Base-by-base conservation (phyloP, 176 grass and related monocot species). In the Avena eriantha region DNA sequence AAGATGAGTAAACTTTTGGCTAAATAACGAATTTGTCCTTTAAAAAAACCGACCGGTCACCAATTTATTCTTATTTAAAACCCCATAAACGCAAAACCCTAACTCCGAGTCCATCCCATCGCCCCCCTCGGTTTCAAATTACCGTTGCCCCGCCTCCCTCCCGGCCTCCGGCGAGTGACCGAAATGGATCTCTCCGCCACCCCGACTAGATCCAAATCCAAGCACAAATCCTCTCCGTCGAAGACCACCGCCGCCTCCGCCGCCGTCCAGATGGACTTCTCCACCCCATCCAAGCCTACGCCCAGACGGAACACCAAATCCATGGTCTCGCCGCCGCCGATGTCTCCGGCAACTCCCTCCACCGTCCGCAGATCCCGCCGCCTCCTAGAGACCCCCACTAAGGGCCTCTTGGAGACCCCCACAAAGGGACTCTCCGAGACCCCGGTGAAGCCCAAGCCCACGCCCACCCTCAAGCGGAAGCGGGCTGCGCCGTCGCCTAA, bases 291-390 rank as follows among this genome's bases (percentile, higher is more conserved):
- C 7, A 94, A 91, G 84, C 76, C 82, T n/a, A 81, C 79, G 16
- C 76, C 76, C 76, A 56, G 71, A 17, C 81, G 89, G 48, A 81
- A 77, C 31, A n/a, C 60, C 53, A 83, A 84, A 54, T 50, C 70
- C 29, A 58, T 24, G 7, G 14, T 64, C 72, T 88, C 71, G 77
- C 82, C 84, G 26, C 60, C 80, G 59, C 87, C 87, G 47, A 18
- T 55, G 34, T 82, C 90, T 31, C 90, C 88, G 17, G 82, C 69
- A 18, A 88, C 88, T 7, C 88, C 85, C 11, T 76, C 85, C 16
- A 54, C 87, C 46, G 49, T 89, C 23, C 93, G 93, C 11, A 88
- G 90, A 21, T 95, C 93, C 65, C 23, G 67, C 39, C 93, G 93
- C 85, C 84, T 95, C 19, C 88, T 92, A 4, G 82, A 87, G 19